Conservation (phyloP, 1,139 yeast genomes). For the Pichia sp. region DNA sequence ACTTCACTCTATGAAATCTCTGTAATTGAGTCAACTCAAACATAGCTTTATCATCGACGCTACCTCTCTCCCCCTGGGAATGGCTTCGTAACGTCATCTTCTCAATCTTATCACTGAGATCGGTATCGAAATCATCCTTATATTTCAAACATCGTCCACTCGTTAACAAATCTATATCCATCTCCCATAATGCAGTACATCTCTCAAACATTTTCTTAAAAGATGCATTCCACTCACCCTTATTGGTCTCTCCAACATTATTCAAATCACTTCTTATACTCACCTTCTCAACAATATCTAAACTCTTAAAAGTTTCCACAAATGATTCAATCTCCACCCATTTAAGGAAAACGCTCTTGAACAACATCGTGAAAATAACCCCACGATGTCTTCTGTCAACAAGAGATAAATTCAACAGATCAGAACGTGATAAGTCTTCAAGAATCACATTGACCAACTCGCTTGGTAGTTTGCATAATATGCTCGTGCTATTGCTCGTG, state of each 20-base stretch:
- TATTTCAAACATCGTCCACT: constrained; percentile 28
- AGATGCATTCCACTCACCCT: constrained; percentile 30
- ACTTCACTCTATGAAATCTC: constrained; percentile 21
- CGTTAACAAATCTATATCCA: constrained; percentile 23
- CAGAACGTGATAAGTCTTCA: constrained; percentile 15
- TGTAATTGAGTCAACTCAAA: constrained; percentile 27
- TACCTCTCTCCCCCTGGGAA: constrained; percentile 10
- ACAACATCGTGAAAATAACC: constrained; percentile 15
- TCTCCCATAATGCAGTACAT: constrained; percentile 15
- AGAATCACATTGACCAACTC: constrained; percentile 18
- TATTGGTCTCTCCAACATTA: constrained; percentile 21
- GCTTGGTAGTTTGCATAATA: constrained; percentile 17
- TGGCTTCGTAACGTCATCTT: constrained; percentile 19
- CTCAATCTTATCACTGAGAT: constrained; percentile 20
- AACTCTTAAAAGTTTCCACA: constrained; percentile 19
- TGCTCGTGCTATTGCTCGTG: no score
- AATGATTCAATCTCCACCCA: constrained; percentile 24
- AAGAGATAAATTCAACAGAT: constrained; percentile 18
- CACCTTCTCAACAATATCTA: constrained; percentile 14
- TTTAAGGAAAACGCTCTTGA: constrained; percentile 15
- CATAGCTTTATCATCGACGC: constrained; percentile 22
- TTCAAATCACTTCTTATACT: constrained; percentile 19
- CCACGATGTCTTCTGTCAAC: constrained; percentile 19
- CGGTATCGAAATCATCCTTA: constrained; percentile 26
- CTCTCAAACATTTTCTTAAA: constrained; percentile 17